Conservation (phyloP, 139 green algal species). For the Haematococcus lacustris region DNA sequence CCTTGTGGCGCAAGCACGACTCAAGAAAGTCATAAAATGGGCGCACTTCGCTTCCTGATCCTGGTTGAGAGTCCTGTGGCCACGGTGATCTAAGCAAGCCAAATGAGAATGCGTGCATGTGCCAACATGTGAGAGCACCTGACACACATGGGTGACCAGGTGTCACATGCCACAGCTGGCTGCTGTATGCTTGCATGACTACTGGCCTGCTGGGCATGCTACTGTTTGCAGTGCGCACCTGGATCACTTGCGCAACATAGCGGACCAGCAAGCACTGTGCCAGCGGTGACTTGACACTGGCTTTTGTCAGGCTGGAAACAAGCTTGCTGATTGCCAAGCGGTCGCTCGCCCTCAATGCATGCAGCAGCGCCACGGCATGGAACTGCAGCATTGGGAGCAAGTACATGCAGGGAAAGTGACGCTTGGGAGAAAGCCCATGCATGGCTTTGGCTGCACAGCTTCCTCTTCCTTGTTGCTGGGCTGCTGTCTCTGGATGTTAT, state of each 20-base stretch:
- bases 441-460: too few species aligned
- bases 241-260: conserved; percentile 86
- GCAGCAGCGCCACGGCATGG: conserved; percentile 90
- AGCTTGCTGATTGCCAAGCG: conserved; percentile 94
- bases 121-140: too few species aligned
- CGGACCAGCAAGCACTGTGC: conserved; percentile 82
- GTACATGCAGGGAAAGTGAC: too few species aligned
- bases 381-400: too few species aligned
- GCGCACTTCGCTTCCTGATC: conserved; percentile 54
- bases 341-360: conserved; percentile 86
- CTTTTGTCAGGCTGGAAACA: conserved; percentile 79
- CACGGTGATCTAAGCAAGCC: not conserved
- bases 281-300: conserved; percentile 80
- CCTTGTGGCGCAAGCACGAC: conserved; percentile 90
- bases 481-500: too few species aligned
- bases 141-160: too few species aligned
- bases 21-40: conserved; percentile 98
- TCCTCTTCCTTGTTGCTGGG: too few species aligned
- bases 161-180: not conserved
- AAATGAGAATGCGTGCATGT: too few species aligned
- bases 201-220: too few species aligned
- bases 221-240: too few species aligned
- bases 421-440: too few species aligned
- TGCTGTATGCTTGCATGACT: not conserved
- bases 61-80: conserved; percentile 43